Conservation (phyloP, 2,329 filamentous ascomycete species). For the Herpotrichia juniperi region DNA sequence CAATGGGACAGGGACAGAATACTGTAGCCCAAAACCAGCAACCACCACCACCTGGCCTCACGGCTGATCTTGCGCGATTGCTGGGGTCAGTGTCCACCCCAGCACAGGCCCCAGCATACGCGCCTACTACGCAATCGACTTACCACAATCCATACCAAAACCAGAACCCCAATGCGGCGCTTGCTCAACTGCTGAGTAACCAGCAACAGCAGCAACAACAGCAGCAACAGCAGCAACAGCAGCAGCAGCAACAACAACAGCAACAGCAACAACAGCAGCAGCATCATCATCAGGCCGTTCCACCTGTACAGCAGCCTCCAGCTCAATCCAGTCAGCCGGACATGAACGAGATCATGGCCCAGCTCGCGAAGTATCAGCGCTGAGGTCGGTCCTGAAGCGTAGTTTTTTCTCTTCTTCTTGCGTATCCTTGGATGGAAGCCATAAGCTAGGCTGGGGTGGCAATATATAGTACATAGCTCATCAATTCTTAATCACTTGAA, state of each 20-base stretch:
- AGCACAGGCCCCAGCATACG: constrained; percentile 29
- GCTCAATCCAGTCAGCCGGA: constrained; percentile 45
- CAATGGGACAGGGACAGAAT: constrained; percentile 52
- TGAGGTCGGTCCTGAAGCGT: too few relatives aligned
- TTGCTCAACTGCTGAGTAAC: constrained; percentile 36
- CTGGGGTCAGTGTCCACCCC: constrained; percentile 41
- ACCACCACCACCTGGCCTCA: constrained; percentile 37
- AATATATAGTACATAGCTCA: not conserved
- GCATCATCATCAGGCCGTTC: constrained; percentile 15
- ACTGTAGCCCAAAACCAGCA: constrained; percentile 48
- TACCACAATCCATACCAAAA: constrained; percentile 44
- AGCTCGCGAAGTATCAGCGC: constrained; percentile 69
- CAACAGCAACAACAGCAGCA: too few relatives aligned
- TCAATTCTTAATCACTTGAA: not conserved
- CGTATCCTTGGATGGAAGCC: not conserved
- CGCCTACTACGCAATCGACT: constrained; percentile 24
- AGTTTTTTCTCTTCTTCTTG: too few relatives aligned
- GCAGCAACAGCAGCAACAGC: too few relatives aligned
- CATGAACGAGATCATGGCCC: constrained; percentile 77
- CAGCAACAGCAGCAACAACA: too few relatives aligned
- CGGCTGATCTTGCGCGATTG: constrained; percentile 46
- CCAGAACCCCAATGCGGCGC: constrained; percentile 22
- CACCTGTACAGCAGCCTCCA: constrained; percentile 34
- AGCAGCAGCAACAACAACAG: too few relatives aligned
- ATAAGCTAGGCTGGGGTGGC: not conserved